Base-by-base conservation (phyloP, 352 stramenopile species). In the Pythium grandisporangium region DNA sequence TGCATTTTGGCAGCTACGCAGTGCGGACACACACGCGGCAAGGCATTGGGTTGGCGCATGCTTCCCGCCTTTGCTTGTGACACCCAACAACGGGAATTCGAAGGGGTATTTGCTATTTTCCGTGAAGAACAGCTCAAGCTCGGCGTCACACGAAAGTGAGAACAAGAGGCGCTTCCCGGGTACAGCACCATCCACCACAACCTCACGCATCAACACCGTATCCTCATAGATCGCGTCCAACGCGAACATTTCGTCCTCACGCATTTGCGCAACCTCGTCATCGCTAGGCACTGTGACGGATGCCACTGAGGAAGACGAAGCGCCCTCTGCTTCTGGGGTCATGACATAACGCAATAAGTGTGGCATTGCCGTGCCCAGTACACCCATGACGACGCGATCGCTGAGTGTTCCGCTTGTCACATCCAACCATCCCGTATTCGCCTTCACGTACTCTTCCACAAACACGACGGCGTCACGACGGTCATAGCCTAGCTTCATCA, bases 191-290 rank as follows among this genome's bases (percentile, higher is more conserved):
- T n/a, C n/a, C 12, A 42, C 42, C 17, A 55, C 61, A 3, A 75
- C 36, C 12, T 37, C 39, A 17, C 53, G 39, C 8, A 70, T 49
- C 13, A 37, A 44, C 2, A 89, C 44, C 39, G 70, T 84, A 42
- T 93, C 70, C 32, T 87, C 77, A 45, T 89, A 93, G 36, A 93
- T 93, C 6, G 80, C 69, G 47, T 91, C 77, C 3, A 93, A 43
- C 11, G 73, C 80, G 27, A 90, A 78, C 4, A 88, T 53, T 26
- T 93, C 80, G 26, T 93, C 73, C 40, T 84, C 66, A 3, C 73
- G 76, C 49, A 70, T 53, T 13, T 61, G 55, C 8, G 61, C 27
- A 12, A 84, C 40, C 36, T 89, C 77, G 2, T 78, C 68, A 0
- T 58, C 39, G 34, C 65, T 53, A 5, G 39, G 35, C 4, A 51